Percentiles rank a stretch among this genome's conserved stretches.
These are phyloP conservation scores for Glaciozyma antarctica DNA, from an alignment of 768 basidiomycete genomes.

Conservation along the genomic window DNA sequence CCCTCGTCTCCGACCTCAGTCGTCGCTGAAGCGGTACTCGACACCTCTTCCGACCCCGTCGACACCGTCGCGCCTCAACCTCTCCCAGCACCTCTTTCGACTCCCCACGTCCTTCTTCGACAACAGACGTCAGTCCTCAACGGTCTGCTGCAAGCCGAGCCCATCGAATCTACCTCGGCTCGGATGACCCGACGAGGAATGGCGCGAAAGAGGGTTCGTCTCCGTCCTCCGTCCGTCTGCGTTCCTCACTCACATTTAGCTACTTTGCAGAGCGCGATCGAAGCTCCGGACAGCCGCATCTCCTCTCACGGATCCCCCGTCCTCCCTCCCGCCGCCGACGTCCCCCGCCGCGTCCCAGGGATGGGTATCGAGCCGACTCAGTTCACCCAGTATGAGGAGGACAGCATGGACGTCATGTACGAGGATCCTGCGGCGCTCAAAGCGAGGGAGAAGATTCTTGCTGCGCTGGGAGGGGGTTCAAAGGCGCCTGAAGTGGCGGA, in stretches of 20 bases:
- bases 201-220: constrained; percentile 2
- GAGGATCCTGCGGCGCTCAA: constrained; percentile 3
- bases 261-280: background rate
- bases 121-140: constrained; percentile 9
- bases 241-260: background rate
- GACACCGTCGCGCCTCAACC: background rate
- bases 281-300: background rate
- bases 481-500: background rate
- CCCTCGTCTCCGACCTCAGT: background rate
- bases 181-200: background rate
- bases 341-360: background rate
- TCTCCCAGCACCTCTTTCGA: background rate
- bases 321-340: background rate
- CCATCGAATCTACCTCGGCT: background rate
- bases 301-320: background rate
- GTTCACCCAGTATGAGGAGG: constrained; percentile 12
- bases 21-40: background rate
- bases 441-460: constrained; percentile 8
- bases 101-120: background rate
- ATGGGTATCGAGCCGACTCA: constrained; percentile 5
- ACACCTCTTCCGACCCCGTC: constrained; percentile 8
- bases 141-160: background rate
- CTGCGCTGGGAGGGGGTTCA: background rate
- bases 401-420: constrained; percentile 9
- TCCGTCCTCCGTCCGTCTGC: too few relatives aligned